Base-by-base conservation (phyloP, 1,139 yeast genomes). In the Wickerhamomyces sp. region DNA sequence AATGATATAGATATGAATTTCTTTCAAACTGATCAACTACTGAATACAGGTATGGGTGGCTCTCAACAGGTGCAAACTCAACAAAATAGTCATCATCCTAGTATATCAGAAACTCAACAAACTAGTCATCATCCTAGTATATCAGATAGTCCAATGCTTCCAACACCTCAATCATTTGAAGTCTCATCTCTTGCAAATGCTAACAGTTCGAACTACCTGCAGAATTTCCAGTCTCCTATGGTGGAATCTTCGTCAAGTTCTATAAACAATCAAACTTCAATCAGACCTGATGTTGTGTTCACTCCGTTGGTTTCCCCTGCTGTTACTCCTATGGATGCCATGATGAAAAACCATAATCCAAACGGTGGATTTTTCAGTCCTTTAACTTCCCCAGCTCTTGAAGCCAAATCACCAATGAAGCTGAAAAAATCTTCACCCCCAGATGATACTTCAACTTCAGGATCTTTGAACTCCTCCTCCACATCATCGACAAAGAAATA, bases 281-380 rank as follows among this genome's bases (percentile, higher is more conserved):
- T 58, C 7, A 52, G 62, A 42, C 59, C 62, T n/a, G 62, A 58
- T 44, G 58, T 56, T 26, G 59, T 77, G 6, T 84, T 80, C 62
- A 85, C 94, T 0, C 94, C 95, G 0, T 68, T 86, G 44, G 78
- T 84, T 11, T 82, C 90, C 2, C 95, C 95, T 0, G 84, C 85
- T 4, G 81, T 77, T 27, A 79, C 87, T 2, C 90, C 91, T 0
- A 59, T 77, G 54, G 89, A 81, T 15, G 45, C 64, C 1, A 51
- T 65, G 46, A 59, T 61, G 39, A 48, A 51, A 15, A 47, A 51
- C 27, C 41, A 50, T 18, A 45, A 36, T 15, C 35, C 49, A 61
- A 39, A 60, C 56, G 33, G 40, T 14, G 45, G 47, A 13, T 41
- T 60, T 62, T 73, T 76, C 55, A 68, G 75, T 32, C 79, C 78